These are phyloP conservation scores for Globisporangium perplexum DNA, from an alignment of 352 stramenopile genomes.

Conservation along the genomic window DNA sequence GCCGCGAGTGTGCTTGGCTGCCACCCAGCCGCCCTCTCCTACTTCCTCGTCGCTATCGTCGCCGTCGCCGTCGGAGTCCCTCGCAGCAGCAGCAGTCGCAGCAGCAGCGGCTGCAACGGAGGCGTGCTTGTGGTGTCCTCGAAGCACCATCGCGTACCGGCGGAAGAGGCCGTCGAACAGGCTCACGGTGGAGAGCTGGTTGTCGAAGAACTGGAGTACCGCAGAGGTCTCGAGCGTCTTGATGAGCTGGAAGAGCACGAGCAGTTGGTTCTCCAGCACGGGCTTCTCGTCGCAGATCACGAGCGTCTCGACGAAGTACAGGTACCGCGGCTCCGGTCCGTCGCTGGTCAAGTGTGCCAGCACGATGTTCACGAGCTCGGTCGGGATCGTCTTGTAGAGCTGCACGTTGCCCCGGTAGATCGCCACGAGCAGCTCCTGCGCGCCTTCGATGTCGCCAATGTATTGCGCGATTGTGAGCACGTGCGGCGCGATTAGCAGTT, in stretches of 20 bases:
- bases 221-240: conserved; percentile 47
- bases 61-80: neutral
- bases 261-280: conserved; percentile 54
- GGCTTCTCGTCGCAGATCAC: conserved; percentile 54
- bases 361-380: conserved; percentile 52
- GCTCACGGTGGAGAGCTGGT: conserved; percentile 18
- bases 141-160: conserved; percentile 13
- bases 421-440: conserved; percentile 48
- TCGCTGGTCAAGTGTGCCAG: conserved; percentile 35
- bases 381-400: conserved; percentile 51
- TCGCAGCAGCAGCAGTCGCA: too few relatives aligned
- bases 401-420: conserved; percentile 42
- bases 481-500: conserved; percentile 38
- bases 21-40: neutral
- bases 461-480: conserved; percentile 47
- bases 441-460: conserved; percentile 44
- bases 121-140: conserved; percentile 7
- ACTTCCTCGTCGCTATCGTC: neutral
- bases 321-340: conserved; percentile 38
- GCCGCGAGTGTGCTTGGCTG: neutral
- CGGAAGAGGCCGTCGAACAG: conserved; percentile 30
- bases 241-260: conserved; percentile 65
- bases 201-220: conserved; percentile 54
- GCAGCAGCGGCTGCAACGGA: neutral
- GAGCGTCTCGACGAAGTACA: conserved; percentile 57